phyloP scores from a whole-genome alignment of 2,329 filamentous ascomycete genomes.

The Grosmannia serpens region DNA sequence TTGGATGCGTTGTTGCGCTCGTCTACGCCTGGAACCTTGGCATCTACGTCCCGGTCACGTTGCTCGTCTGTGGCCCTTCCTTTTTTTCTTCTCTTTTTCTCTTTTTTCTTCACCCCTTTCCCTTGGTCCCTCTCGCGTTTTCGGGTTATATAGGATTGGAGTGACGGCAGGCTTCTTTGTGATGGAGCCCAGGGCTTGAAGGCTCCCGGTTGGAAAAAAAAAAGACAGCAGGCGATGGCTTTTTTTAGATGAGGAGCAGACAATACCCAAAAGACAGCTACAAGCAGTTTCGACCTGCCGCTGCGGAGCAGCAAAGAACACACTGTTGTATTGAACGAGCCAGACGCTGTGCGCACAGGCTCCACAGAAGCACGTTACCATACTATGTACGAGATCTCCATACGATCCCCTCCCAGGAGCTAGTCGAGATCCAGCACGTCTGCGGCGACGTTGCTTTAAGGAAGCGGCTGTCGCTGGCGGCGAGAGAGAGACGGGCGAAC shows the following conservation, averaged over 20 bases:
- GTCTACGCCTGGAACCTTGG: no score
- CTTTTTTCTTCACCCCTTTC: no score
- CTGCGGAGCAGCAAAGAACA: neutral
- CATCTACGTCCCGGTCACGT: neutral
- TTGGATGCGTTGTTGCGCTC: neutral
- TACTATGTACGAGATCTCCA: neutral
- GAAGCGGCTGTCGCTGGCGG: no score
- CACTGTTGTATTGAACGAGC: neutral
- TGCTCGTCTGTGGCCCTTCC: neutral
- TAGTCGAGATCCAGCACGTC: neutral
- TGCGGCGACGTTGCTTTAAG: neutral
- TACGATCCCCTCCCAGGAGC: neutral
- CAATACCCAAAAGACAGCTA: neutral
- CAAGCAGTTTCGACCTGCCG: neutral
- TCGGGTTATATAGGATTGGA: neutral
- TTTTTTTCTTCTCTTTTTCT: neutral
- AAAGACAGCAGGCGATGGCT: neutral
- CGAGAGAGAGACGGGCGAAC: no score
- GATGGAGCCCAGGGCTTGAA: neutral
- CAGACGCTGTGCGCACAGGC: neutral
- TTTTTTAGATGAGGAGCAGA: neutral
- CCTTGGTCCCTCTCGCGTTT: neutral
- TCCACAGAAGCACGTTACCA: neutral
- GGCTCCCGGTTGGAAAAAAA: neutral
- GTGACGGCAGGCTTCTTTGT: neutral